Percentiles rank a stretch among this genome's conserved stretches.
Conservation (phyloP, 495 filamentous ascomycete species). For the Xylaria cubensis region DNA sequence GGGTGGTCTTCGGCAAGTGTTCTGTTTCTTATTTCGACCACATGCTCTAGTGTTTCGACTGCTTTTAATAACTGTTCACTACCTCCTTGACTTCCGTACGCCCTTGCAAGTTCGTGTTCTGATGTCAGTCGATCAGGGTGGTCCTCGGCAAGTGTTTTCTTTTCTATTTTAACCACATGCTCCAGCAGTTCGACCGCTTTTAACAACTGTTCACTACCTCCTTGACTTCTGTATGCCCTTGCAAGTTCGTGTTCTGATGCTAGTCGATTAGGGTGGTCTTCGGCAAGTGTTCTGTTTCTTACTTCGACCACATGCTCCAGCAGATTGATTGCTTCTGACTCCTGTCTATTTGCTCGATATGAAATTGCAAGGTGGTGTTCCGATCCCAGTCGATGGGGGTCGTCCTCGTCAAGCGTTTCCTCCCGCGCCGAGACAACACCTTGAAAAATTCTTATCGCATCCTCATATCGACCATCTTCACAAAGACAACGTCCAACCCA, state of each 20-base stretch:
- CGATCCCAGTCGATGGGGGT: conserved; percentile 39
- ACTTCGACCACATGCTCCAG: conserved; percentile 44
- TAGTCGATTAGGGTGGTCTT: conserved; percentile 42
- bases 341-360: conserved; percentile 37
- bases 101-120: conserved; percentile 38
- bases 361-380: conserved; percentile 38
- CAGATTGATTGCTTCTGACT: conserved; percentile 31
- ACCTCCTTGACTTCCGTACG: conserved; percentile 31
- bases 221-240: conserved; percentile 33
- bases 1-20: conserved; percentile 42
- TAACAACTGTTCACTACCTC: conserved; percentile 29
- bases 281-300: conserved; percentile 31
- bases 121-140: conserved; percentile 40
- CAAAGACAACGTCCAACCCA: conserved; percentile 29
- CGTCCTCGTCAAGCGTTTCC: conserved; percentile 33
- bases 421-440: conserved; percentile 29
- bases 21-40: conserved; percentile 35
- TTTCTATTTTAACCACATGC: conserved; percentile 38
- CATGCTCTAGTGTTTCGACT: conserved; percentile 39
- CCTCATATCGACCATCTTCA: conserved; percentile 35
- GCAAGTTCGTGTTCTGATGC: conserved; percentile 39
- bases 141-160: conserved; percentile 38
- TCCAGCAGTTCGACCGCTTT: conserved; percentile 37
- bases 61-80: conserved; percentile 35
- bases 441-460: conserved; percentile 39